Base-by-base conservation (phyloP, 2,329 filamentous ascomycete species). In the Aspergillus tamarii region DNA sequence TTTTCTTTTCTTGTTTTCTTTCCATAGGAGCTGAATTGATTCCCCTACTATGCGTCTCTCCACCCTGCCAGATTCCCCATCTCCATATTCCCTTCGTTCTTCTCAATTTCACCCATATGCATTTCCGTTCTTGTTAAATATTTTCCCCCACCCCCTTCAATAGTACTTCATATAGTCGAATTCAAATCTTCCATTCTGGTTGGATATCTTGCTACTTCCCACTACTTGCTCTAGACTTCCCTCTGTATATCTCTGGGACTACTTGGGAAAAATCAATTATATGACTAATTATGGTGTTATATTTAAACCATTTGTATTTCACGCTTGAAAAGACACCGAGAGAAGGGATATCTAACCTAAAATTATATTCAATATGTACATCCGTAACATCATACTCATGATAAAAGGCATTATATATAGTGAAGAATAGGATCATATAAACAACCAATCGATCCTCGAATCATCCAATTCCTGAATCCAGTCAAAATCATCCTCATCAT, bases 381-480 rank as follows among this genome's bases (percentile, higher is more conserved):
- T 55, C 19, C 52, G 32, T 55, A 55, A 39, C 52, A 36, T 55
- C 52, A 55, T 55, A 39, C 52, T 55, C 52, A 39, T 55, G 30
- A 55, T 19, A 55, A 26, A 14, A 48, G 48, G 46, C 39, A 57
- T 56, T 57, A 62, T 46, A 61, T 57, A 52, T 46, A 41, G 8
- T 34, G 34, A 39, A 50, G 61, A 14, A 53, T 34, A 16, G 8
- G 6, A 16, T 73, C 64, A 80, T 61, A 80, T 80, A 63, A 80
- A 80, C 12, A 80, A 55, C 78, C 78, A 80, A 63, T 79, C 78
- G 11, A 77, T 70, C n/a, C 73, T 66, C 10, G 76, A 79, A 64
- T 75, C 70, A 67, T 78, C 78, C 57, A 80, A 59, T 61, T 79
- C 76, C 61, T 78, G 75, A 28, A 79, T 73, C 78, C 78, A 80